phyloP scores from a whole-genome alignment of 2,329 filamentous ascomycete genomes.

The Colletotrichum incanum region DNA sequence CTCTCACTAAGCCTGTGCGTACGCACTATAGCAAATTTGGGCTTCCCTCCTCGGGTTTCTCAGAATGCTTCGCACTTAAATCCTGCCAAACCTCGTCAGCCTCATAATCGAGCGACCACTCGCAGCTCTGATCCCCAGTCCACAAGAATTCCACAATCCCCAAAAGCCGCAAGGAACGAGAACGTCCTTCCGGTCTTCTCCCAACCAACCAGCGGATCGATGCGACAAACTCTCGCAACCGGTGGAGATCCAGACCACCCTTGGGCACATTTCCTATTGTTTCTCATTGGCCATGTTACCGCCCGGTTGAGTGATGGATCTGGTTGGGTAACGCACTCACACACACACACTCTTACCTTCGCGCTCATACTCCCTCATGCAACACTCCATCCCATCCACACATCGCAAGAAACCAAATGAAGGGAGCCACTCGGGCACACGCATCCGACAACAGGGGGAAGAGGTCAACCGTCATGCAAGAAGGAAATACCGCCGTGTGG shows the following conservation, averaged over 20 bases:
- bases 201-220: slow-evolving; percentile 26
- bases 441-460: slow-evolving; percentile 18
- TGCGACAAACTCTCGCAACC: slow-evolving; percentile 22
- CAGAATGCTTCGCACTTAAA: not conserved
- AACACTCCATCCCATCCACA: slow-evolving; percentile 20
- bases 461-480: slow-evolving; percentile 22
- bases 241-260: slow-evolving; percentile 26
- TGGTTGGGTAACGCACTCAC: slow-evolving; percentile 43
- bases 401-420: not conserved
- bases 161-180: slow-evolving; percentile 5
- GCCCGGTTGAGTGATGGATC: slow-evolving; percentile 52
- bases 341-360: not conserved
- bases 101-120: not conserved
- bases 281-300: slow-evolving; percentile 52
- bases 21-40: not conserved
- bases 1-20: not conserved
- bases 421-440: slow-evolving; percentile 25
- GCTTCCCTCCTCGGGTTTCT: not conserved
- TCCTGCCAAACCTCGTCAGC: not conserved
- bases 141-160: slow-evolving; percentile 1
- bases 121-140: not conserved
- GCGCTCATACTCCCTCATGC: slow-evolving; percentile 27
- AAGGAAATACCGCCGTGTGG: slow-evolving; percentile 22
- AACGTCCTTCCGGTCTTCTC: not conserved
- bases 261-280: slow-evolving; percentile 5